Base-by-base conservation (phyloP, 192 early-diverging fungal species). In the Linderina pennispora region DNA sequence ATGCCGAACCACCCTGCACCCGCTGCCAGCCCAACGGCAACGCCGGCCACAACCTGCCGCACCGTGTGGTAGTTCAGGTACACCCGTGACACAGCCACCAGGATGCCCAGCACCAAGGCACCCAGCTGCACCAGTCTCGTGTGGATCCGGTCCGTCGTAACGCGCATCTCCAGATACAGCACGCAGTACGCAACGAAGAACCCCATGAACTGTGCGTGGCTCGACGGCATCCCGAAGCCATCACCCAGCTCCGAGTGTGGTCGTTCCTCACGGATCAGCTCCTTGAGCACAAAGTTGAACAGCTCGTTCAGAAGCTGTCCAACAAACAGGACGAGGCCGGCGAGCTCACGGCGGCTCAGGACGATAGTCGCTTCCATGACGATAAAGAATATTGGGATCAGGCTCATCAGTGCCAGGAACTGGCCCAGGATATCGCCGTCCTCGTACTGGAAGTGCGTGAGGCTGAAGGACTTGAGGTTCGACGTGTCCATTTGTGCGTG, bases 191-290 rank as follows among this genome's bases (percentile, higher is more conserved):
- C 14, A 10, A 36, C 50, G 50, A 65, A 65, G 24, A 58, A 73
- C 5, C 62, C 57, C 70, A 73, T 73, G 48, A 73, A 73, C 55
- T 73, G 70, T 23, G 70, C 39, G 16, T 73, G 70, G 23, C 70
- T 73, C 4, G 70, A 73, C 7, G 70, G 70, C 70, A 73, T 73
- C 21, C 70, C 70, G 43, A 62, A 73, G 11, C 70, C 70, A 38
- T 65, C 70, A 21, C 70, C 70, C 1, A 73, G 43, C 16, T 62
- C 52, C 32, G 32, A 4, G 32, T 61, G 33, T 6, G 70, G 70
- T 32, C 70, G 56, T 5, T 53, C 50, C 24, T 65, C 38, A 3
- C 46, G 36, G 16, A 73, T 55, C 1, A 36, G 21, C 15, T 15
- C 21, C 41, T 73, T 73, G 7, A 73, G 47, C 3, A 38, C 40